Conservation (phyloP, 169 alveolate genomes). For the Plasmodium chabaudi region DNA sequence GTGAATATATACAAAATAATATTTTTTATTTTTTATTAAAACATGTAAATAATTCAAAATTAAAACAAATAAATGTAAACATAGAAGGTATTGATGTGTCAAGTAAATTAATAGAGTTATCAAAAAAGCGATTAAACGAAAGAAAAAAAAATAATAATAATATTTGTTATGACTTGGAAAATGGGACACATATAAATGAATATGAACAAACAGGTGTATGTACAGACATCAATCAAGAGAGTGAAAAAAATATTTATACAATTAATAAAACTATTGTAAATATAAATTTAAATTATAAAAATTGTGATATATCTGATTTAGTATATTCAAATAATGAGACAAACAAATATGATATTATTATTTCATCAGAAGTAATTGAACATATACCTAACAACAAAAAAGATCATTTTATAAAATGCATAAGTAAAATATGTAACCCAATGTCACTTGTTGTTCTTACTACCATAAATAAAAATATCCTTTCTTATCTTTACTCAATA, state of each 20-base stretch:
- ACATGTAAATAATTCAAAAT: not conserved
- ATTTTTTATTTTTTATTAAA: conserved; percentile 25
- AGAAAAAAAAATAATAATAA: not conserved
- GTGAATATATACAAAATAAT: conserved; percentile 48
- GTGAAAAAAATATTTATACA: not conserved
- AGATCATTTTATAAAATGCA: conserved; percentile 9
- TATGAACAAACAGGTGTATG: not conserved
- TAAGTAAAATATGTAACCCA: conserved; percentile 19
- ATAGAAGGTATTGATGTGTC: conserved; percentile 64
- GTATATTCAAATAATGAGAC: conserved; percentile 3
- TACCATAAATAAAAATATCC: conserved; percentile 13
- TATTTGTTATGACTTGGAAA: not conserved
- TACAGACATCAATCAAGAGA: not conserved
- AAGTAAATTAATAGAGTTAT: conserved; percentile 20
- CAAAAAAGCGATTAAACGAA: conserved; percentile 2
- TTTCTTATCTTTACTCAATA: conserved; percentile 28
- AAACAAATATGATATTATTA: conserved; percentile 31
- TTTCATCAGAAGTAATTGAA: conserved; percentile 58
- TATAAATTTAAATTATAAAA: conserved; percentile 21
- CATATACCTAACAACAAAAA: conserved; percentile 48
- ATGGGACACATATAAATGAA: not conserved
- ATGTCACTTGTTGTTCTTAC: conserved; percentile 38
- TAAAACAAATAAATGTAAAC: not conserved
- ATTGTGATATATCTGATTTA: conserved; percentile 28
- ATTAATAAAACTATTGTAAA: not conserved